phyloP scores from a whole-genome alignment of 1,284 basidiomycete genomes.

The Porodaedalea pini region DNA sequence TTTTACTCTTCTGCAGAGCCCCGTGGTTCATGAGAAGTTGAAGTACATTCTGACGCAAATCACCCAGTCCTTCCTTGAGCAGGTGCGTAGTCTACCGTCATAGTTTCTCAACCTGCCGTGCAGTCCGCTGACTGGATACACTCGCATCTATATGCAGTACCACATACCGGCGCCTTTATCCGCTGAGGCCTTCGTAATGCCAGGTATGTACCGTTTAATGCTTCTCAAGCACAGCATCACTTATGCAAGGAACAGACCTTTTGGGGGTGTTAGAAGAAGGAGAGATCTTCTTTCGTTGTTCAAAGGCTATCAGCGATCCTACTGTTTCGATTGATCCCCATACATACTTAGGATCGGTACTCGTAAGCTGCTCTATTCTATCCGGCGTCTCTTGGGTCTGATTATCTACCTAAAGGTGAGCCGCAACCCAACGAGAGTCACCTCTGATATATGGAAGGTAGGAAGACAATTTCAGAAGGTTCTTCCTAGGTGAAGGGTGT shows the following conservation, averaged over 20 bases:
- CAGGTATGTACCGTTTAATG: slow-evolving; percentile 46
- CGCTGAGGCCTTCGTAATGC: slow-evolving; percentile 56
- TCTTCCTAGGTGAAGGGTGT: slow-evolving; percentile 49
- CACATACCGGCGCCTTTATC: slow-evolving; percentile 52
- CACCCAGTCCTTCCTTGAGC: slow-evolving; percentile 44
- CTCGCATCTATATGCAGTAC: too few relatives aligned
- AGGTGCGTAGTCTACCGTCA: too few relatives aligned
- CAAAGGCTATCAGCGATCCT: too few relatives aligned
- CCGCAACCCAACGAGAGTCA: slow-evolving; percentile 54
- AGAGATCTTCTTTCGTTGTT: slow-evolving; percentile 56
- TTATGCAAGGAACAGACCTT: slow-evolving; percentile 43
- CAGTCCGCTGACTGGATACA: too few relatives aligned
- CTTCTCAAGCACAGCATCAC: not conserved
- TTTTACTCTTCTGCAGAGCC: too few relatives aligned
- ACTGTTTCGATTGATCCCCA: slow-evolving; percentile 40
- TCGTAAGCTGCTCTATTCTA: slow-evolving; percentile 49
- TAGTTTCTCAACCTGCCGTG: too few relatives aligned
- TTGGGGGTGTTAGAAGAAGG: slow-evolving; percentile 47
- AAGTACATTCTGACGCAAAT: slow-evolving; percentile 39
- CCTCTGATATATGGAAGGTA: slow-evolving; percentile 62
- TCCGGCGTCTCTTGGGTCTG: too few relatives aligned
- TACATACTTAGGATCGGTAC: slow-evolving; percentile 45
- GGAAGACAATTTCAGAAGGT: not conserved
- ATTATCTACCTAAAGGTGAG: too few relatives aligned
- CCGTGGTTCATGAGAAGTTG: slow-evolving; percentile 44